Conservation (phyloP, 139 green algal species). For the Zygnema circumcarinatum region DNA sequence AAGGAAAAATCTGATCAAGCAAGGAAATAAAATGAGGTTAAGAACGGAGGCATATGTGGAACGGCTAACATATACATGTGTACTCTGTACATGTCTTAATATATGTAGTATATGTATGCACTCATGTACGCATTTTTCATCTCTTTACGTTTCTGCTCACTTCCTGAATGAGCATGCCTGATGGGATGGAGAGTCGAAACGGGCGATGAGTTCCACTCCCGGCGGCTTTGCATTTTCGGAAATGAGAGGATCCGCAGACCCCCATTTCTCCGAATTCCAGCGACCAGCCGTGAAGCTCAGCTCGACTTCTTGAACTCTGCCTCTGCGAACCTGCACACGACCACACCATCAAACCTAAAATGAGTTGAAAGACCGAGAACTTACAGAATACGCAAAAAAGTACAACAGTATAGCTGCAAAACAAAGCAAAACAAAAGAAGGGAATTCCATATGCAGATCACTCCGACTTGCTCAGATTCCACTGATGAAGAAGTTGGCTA, state of each 20-base stretch:
- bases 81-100: too few species aligned
- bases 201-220: conserved; percentile 53
- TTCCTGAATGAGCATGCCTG: too few species aligned
- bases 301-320: conserved; percentile 24
- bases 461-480: too few species aligned
- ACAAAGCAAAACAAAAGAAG: neutral
- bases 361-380: neutral
- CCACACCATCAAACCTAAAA: neutral
- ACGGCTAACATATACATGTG: too few species aligned
- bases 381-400: neutral
- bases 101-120: too few species aligned
- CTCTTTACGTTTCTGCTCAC: too few species aligned
- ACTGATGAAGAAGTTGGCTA: too few species aligned
- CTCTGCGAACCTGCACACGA: conserved; percentile 39
- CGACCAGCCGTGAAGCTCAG: conserved; percentile 58
- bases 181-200: neutral
- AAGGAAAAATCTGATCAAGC: too few species aligned
- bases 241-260: conserved; percentile 1
- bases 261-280: conserved; percentile 58
- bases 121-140: too few species aligned
- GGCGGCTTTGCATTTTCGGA: conserved; percentile 27
- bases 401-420: neutral
- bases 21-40: too few species aligned
- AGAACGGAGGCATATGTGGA: too few species aligned
- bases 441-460: neutral